Base-by-base conservation (phyloP, 768 basidiomycete genomes). In the Tricholoma sp. region DNA sequence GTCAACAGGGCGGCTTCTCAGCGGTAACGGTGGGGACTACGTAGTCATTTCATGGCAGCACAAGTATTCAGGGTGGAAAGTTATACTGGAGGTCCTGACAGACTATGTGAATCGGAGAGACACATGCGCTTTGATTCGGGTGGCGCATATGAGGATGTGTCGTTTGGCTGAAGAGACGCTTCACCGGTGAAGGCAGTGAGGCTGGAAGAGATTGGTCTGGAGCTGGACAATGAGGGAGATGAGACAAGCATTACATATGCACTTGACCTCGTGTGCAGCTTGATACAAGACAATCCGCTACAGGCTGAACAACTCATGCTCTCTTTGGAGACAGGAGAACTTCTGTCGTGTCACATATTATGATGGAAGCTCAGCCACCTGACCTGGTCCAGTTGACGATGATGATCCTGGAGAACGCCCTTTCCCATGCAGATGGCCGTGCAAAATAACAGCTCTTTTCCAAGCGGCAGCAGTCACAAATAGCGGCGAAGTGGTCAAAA, bases 41-140 rank as follows among this genome's bases (percentile, higher is more conserved):
- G 71, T 87, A 20, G 85, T 89, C 6, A 79, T 95, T 0, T 78
- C 80, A 17, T 97, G 94, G 94, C 79, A 86, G 59, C 85, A 89
- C 60, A 76, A 84, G 45, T 85, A 93, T 64, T 91, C 88, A 6
- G 92, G 90, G 2, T 97, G 94, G 94, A 88, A 82, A 60, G 67
- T 96, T 13, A 70, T 96, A 6, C 68, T 93, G n/a, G 93, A 94
- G 61, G 73, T 95, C 9, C 74, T 96, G 53, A 82, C 83, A 4
- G 86, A 89, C 65, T 91, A 88, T 65, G 83, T 88, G 54, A 84
- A 82, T 56, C 80, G 81, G 31, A 72, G 78, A 56, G n/a, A n/a
- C 77, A 82, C 8, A 68, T 76, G 63, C 72, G 79, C 48, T 69
- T 72, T 45, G 73, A 72, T 7, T 66, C 70, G 57, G 74, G 72